A percentile compares a stretch with the other conserved stretches of the same genome.
These are phyloP conservation scores for Monascus ruber DNA, from an alignment of 2,329 filamentous ascomycete genomes.

Conservation along the genomic window DNA sequence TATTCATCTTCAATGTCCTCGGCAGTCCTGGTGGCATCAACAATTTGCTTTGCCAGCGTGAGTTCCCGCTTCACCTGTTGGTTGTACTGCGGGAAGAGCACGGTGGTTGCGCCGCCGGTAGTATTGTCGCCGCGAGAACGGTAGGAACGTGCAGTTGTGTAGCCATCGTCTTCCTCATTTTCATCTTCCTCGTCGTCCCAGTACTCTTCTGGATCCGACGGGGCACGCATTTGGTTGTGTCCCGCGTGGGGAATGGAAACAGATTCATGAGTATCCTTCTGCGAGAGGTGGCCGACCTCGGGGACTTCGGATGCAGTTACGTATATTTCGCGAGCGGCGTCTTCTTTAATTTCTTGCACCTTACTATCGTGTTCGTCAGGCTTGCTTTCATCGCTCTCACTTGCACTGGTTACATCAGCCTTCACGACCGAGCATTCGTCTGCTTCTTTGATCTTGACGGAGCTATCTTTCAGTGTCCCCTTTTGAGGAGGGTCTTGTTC, in stretches of 20 bases:
- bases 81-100: conserved; percentile 64
- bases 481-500: conserved; percentile 5
- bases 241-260: conserved; percentile 7
- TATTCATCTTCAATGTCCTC: conserved; percentile 80
- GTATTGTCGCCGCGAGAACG: conserved; percentile 66
- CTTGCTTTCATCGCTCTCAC: conserved; percentile 14
- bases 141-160: conserved; percentile 66
- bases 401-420: conserved; percentile 17
- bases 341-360: conserved; percentile 10
- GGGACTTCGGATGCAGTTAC: conserved; percentile 1
- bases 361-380: conserved; percentile 15
- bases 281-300: conserved; percentile 1
- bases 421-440: conserved; percentile 11
- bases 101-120: conserved; percentile 49
- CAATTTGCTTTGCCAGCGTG: conserved; percentile 52
- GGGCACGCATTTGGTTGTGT: conserved; percentile 14
- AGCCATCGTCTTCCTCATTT: conserved; percentile 58
- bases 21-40: conserved; percentile 52
- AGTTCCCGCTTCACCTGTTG: conserved; percentile 62
- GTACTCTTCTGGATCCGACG: conserved; percentile 55
- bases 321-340: conserved; percentile 3
- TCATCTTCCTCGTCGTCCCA: conserved; percentile 70
- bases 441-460: conserved; percentile 2
- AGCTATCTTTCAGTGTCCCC: conserved; percentile 4
- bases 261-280: conserved; percentile 9